Base-by-base conservation (phyloP, 352 stramenopile genomes). In the Blastocystis sp. region DNA sequence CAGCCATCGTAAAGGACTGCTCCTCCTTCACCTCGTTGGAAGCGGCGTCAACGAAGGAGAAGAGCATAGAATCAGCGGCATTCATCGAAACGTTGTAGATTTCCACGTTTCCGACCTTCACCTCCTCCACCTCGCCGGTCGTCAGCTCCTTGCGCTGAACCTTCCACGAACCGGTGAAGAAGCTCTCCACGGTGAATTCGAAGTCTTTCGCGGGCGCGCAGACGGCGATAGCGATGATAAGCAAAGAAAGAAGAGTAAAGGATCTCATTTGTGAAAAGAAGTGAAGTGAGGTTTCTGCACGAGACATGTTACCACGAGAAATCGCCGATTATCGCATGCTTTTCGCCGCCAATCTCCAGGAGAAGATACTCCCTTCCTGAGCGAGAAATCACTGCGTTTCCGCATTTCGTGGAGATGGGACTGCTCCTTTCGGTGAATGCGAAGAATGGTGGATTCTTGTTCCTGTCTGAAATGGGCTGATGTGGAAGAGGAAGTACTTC, bases 1-100 rank as follows among this genome's bases (percentile, higher is more conserved):
- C 16, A 16, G 9, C 6, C 29, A 59, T 31, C 55, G 33, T 29
- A 9, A 66, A 41, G 39, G 71, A 67, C 16, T 39, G 24, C 12
- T 63, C 31, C 12, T 16, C 29, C 13, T 63, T 51, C 21, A 66
- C 62, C n/a, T 50, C 59, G 45, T 81, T 81, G 16, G 71, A 39
- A 1, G 39, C 71, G 6, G 33, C 24, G 31, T 63, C 50, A n/a
- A 81, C 45, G 35, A 41, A 61, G 21, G 13, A 29, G 29, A 81
- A 21, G 16, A 24, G 26, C 37, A 81, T 50, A 29, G n/a, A 31
- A 67, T 62, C 31, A 21, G 62, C 71, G n/a, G 13, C 55, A 31
- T n/a, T 81, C 59, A 50, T 61, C 16, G 71, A 66, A 45, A 66
- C 50, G 71, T 81, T 81, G 41, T 66, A 81, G n/a, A 81, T 65